These are phyloP conservation scores for Salix koriyanagi DNA, from an alignment of 345 rosid species.

Conservation along the genomic window DNA sequence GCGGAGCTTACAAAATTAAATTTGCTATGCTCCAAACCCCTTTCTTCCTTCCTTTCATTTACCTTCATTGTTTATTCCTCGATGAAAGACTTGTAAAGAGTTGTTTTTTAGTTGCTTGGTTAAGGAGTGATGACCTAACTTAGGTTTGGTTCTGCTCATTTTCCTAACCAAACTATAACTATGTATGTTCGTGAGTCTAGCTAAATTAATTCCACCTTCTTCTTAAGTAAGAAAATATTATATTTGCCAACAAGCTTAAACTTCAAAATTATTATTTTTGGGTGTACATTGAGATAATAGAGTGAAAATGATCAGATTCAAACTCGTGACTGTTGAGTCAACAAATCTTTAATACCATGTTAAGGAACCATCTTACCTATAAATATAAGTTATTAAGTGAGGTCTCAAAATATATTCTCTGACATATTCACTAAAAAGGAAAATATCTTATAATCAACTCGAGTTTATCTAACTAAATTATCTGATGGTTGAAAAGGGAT, in stretches of 20 bases:
- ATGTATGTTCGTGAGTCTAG: background rate
- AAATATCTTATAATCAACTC: too few relatives aligned
- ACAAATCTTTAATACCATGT: too few relatives aligned
- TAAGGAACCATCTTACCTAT: rapidly evolving
- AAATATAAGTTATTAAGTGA: too few relatives aligned
- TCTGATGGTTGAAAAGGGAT: too few relatives aligned
- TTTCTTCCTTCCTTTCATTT: background rate
- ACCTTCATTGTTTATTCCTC: background rate
- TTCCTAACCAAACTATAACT: background rate
- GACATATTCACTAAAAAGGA: too few relatives aligned
- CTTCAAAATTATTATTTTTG: too few relatives aligned
- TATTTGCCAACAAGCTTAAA: too few relatives aligned
- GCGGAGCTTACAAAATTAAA: conserved; percentile 31
- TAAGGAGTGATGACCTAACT: background rate
- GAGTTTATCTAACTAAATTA: too few relatives aligned
- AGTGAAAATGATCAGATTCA: too few relatives aligned
- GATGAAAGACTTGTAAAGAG: conserved; percentile 14
- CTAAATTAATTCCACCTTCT: background rate
- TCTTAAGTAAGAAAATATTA: background rate
- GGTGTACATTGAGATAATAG: too few relatives aligned
- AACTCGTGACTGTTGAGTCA: too few relatives aligned
- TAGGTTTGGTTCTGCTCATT: conserved; percentile 3
- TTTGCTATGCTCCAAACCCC: background rate
- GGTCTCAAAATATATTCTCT: too few relatives aligned
- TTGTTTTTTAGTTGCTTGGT: background rate